A percentile compares a stretch with the other conserved stretches of the same genome.
Evolutionary conservation across 371 early-diverging fungal genomes (phyloP).

Genomic region (Apophysomyces elegans): DNA sequence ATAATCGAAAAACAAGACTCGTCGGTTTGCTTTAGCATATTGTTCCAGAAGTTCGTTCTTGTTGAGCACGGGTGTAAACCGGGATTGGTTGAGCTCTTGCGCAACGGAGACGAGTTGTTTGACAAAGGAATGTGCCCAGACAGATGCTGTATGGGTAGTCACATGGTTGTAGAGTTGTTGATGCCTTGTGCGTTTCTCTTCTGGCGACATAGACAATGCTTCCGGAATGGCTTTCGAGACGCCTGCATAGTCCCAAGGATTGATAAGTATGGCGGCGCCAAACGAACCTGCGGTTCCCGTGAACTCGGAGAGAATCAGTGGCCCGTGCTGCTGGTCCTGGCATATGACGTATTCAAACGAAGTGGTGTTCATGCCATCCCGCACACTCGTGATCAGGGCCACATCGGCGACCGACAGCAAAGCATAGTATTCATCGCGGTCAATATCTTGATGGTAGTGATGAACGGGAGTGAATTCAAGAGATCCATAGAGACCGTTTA

Average conservation of each 20-base stretch:
- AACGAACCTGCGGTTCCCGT: constrained; percentile 96
- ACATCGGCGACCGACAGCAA: constrained; percentile 94
- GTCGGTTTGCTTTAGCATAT: constrained; percentile 62
- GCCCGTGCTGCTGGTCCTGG: constrained; percentile 89
- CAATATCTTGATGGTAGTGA: constrained; percentile 95
- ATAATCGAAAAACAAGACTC: constrained; percentile 86
- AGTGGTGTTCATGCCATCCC: constrained; percentile 99
- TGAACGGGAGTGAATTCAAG: constrained; percentile 95
- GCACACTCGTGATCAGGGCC: constrained; percentile 93
- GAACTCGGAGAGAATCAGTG: constrained; percentile 97
- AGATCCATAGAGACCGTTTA: constrained; percentile 95
- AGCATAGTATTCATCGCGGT: constrained; percentile 95
- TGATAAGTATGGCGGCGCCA: constrained; percentile 89
- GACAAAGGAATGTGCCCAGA: constrained; percentile 90
- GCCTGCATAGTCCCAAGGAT: constrained; percentile 95
- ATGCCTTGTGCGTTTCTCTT: constrained; percentile 70
- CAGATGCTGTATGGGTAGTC: constrained; percentile 82
- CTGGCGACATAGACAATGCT: constrained; percentile 80
- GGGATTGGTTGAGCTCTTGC: constrained; percentile 44
- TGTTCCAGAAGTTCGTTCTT: constrained; percentile 31
- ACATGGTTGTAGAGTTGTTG: constrained; percentile 87
- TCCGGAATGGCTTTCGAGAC: constrained; percentile 90
- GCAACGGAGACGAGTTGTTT: constrained; percentile 50
- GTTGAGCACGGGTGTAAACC: constrained; percentile 73
- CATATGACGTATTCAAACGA: constrained; percentile 98